phyloP scores from a whole-genome alignment of 192 early-diverging fungal genomes.

The Phlyctochytrium arcticum region DNA sequence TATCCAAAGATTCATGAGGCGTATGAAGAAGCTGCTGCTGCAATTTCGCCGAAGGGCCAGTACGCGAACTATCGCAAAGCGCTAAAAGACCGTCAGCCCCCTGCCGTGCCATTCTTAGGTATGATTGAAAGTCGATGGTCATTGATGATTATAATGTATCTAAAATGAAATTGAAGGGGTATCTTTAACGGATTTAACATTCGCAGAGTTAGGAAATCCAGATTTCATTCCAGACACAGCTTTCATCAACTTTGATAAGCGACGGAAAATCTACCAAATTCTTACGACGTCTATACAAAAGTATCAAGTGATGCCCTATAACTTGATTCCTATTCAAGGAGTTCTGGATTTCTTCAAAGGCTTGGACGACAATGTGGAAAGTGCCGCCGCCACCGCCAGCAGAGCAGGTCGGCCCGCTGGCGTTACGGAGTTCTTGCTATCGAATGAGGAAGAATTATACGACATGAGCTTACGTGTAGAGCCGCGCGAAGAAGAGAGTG shows the following conservation, averaged over 20 bases:
- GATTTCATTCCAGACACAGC: constrained; percentile 46
- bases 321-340: constrained; percentile 20
- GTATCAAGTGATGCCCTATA: constrained; percentile 39
- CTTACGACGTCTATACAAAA: constrained; percentile 40
- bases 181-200: constrained; percentile 56
- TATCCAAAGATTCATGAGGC: constrained; percentile 36
- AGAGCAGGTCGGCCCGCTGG: not conserved
- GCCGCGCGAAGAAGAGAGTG: constrained; percentile 41
- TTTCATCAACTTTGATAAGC: constrained; percentile 61
- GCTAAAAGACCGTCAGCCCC: constrained; percentile 45
- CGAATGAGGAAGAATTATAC: constrained; percentile 44
- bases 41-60: constrained; percentile 52
- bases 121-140: not conserved
- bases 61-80: constrained; percentile 55
- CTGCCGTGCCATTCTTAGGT: constrained; percentile 54
- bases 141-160: too few relatives aligned
- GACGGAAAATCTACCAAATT: constrained; percentile 41
- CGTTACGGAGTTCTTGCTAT: constrained; percentile 1
- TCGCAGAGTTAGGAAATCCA: constrained; percentile 49
- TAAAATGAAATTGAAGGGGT: constrained; percentile 33
- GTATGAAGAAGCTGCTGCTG: constrained; percentile 33
- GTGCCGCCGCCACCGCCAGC: not conserved
- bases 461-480: constrained; percentile 38
- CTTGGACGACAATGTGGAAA: constrained; percentile 1
- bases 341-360: constrained; percentile 29